phyloP scores from a whole-genome alignment of 441 rosid genomes.

The Hura crepitans region DNA sequence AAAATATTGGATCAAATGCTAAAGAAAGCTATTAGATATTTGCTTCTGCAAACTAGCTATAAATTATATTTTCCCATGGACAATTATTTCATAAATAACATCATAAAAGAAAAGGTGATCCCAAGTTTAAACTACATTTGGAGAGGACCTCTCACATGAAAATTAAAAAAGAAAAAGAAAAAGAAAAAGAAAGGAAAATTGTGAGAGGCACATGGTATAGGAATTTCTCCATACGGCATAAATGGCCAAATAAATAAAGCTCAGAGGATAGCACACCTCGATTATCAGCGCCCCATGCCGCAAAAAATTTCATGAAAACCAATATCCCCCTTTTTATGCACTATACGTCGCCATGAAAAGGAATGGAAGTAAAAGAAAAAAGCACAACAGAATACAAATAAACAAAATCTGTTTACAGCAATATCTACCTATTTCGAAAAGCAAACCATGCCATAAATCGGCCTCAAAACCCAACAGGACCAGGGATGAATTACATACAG shows the following conservation, averaged over 20 bases:
- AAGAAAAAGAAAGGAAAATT: no score
- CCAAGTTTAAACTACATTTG: constrained; percentile 3
- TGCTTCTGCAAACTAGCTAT: no score
- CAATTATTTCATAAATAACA: no score
- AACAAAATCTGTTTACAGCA: constrained; percentile 31
- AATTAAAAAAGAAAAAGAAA: no score
- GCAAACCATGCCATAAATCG: constrained; percentile 21
- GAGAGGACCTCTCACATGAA: no score
- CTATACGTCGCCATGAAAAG: constrained; percentile 20
- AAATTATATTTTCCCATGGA: no score
- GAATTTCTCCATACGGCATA: not conserved
- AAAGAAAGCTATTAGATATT: no score
- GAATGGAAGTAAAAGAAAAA: constrained; percentile 14
- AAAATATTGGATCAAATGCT: no score
- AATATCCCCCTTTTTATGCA: constrained; percentile 14
- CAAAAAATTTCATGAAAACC: constrained; percentile 5
- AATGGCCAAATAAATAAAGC: not conserved
- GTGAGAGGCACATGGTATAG: no score
- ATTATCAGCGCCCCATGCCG: not conserved
- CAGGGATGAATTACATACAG: constrained; percentile 32
- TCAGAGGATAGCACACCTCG: not conserved
- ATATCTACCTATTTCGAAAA: constrained; percentile 31
- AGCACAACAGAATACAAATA: constrained; percentile 30
- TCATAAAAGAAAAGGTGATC: not conserved
- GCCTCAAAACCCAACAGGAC: constrained; percentile 19